Conservation (phyloP, 2,329 filamentous ascomycete species). For the Cercospora nicotianae region DNA sequence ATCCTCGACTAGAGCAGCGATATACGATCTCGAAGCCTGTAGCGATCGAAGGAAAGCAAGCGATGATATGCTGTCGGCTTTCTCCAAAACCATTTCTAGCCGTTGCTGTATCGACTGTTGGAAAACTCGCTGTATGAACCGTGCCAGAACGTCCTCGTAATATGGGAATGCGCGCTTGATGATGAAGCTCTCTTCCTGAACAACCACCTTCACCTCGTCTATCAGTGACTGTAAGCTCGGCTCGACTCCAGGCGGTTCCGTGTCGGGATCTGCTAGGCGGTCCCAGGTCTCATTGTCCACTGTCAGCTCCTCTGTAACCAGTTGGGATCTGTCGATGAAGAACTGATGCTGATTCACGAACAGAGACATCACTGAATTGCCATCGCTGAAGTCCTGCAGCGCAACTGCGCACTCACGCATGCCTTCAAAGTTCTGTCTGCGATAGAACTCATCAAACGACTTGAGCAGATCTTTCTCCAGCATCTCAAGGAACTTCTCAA, state of each 20-base stretch:
- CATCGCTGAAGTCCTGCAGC: constrained; percentile 92
- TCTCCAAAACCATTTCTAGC: constrained; percentile 91
- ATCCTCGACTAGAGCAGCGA: constrained; percentile 84
- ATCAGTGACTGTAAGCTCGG: constrained; percentile 87
- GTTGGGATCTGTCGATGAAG: constrained; percentile 93
- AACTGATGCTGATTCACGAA: constrained; percentile 99
- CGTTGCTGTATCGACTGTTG: constrained; percentile 97
- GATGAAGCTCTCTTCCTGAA: constrained; percentile 95
- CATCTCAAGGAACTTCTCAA: constrained; percentile 95
- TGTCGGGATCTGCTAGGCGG: constrained; percentile 87
- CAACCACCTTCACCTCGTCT: constrained; percentile 91
- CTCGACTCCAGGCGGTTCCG: constrained; percentile 87
- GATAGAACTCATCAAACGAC: constrained; percentile 96
- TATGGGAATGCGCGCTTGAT: constrained; percentile 96
- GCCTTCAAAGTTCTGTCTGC: constrained; percentile 91
- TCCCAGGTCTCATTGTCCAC: constrained; percentile 79
- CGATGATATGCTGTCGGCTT: constrained; percentile 87
- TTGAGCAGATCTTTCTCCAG: constrained; percentile 92
- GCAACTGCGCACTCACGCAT: constrained; percentile 98
- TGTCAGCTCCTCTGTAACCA: constrained; percentile 81
- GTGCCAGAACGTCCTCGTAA: constrained; percentile 87
- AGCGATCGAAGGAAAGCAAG: constrained; percentile 87
- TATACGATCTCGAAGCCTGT: constrained; percentile 87
- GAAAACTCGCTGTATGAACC: constrained; percentile 93
- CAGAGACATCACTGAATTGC: constrained; percentile 87